Base-by-base conservation (phyloP, 176 grass and related monocot genomes). In the Lolium rigidum region DNA sequence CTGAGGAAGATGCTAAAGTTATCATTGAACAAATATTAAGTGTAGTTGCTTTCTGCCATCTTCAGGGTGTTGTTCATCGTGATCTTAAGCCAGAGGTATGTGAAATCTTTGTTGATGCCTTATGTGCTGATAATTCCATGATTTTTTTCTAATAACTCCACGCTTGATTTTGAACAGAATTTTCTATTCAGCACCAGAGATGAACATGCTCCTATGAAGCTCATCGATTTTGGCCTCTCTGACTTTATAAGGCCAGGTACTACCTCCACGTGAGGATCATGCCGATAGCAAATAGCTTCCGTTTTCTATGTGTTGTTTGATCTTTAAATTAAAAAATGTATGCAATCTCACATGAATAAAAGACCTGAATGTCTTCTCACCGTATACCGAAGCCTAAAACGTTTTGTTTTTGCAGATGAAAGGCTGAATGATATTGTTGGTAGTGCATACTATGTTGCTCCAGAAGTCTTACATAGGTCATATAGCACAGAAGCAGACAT, bases 1-100 rank as follows among this genome's bases (percentile, higher is more conserved):
- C 31, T 44, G 97, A 99, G 59, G 92, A 90, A 21, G 94, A 99
- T 92, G 97, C 97, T 61, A 99, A 97, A 90, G 80, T 91, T 81
- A 99, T 99, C 59, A 75, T 99, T 65, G 87, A 91, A 20, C 97
- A 99, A 54, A 99, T 99, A 78, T 87, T 99, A 80, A 96, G 83
- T 81, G 92, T 99, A 26, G 94, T 99, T 90, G 89, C 97, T 47
- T 99, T 94, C 92, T 99, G 97, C 74, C 97, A 99, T 84, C 94
- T 99, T 89, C 97, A 99, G 83, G 97, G 97, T 7, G 90, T 99
- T 75, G 90, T 99, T 41, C 97, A 99, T 86, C 97, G 92, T 85
- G 97, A 99, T 93, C 71, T 99, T 85, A 99, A 99, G 89, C 97
- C 97, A 81, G 97, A 99, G 97, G 97, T 99, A n/a, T 88, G 84